Evolutionary conservation across 2,329 filamentous ascomycete species (phyloP).

Genomic region (Aspergillus caelatus): DNA sequence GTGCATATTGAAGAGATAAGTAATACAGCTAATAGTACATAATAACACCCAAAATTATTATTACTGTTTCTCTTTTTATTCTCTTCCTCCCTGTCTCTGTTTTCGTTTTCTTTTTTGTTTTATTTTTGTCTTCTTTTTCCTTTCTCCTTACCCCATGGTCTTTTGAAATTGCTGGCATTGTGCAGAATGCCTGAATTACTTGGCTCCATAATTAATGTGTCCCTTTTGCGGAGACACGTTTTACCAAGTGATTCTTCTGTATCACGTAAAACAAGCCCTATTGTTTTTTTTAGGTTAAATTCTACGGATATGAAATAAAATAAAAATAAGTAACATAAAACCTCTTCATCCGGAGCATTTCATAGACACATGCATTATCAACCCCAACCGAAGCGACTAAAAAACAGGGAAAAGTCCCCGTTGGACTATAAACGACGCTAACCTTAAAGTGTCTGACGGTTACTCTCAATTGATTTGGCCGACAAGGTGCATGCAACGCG

Average conservation of each 20-base stretch:
- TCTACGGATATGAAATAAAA: too few relatives aligned
- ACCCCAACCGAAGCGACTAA: neutral
- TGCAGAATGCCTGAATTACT: too few relatives aligned
- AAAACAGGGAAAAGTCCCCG: neutral
- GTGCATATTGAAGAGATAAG: neutral
- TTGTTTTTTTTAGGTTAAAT: neutral
- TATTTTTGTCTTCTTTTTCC: neutral
- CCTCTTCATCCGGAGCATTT: neutral
- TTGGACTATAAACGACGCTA: neutral
- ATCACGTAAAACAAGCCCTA: neutral
- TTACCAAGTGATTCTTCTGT: neutral
- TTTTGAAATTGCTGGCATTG: too few relatives aligned
- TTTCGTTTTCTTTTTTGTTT: neutral
- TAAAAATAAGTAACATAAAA: neutral
- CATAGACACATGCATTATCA: neutral
- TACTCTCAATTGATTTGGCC: neutral
- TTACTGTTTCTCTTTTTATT: too few relatives aligned
- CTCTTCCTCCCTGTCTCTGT: neutral
- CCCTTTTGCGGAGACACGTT: neutral
- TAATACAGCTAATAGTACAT: neutral
- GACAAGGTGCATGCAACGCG: slow-evolving; percentile 6
- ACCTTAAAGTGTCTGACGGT: neutral
- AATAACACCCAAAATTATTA: neutral
- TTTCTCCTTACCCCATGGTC: neutral
- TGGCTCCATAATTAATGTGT: too few relatives aligned